Evolutionary conservation across 1,284 basidiomycete species (phyloP), one percentile per base, ranked within the genome.

Genomic region (Termitomyces sp.): DNA sequence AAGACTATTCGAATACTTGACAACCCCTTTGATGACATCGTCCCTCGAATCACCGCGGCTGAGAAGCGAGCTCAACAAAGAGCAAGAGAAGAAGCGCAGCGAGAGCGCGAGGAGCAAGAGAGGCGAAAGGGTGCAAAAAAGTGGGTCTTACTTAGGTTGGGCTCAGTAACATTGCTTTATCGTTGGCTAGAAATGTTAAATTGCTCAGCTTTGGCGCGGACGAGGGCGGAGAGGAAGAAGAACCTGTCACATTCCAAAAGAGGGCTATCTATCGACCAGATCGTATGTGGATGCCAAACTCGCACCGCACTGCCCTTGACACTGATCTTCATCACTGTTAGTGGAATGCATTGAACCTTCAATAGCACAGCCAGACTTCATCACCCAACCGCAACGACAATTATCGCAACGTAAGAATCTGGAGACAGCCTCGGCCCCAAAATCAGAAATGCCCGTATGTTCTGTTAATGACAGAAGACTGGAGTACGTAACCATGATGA

Each of bases 11-110:
- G 86, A 15, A 91, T 98, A 53, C 67, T 94, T 13, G 92, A 97
- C 55, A 96, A 98, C 66, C 95, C 96, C 0, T 98, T 97, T 67
- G 82, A 87, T 47, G 94, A 98, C 66, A 96, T 98, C 61, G 81
- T 94, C 28, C 95, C 96, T 1, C 86, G 96, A n/a, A 97, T 98
- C 60, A 99, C 96, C 0, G 92, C 92, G 0, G 90, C 86, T 1
- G 94, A 98, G 72, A 88, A 90, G 58, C 81, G 84, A 41, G 86
- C 80, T 0, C 94, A 97, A 67, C 86, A 88, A 58, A 78, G 81
- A 54, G 94, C 94, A 0, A 80, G 84, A 34, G 80, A 90, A 63
- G 81, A 88, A 61, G 84, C 83, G 0, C 88, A 88, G 62, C 77
- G 78, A 45, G 91, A 93, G 65, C 75, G 86, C 15, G 92, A 94